Evolutionary conservation across 352 stramenopile genomes (phyloP), one percentile per base, ranked within the genome.

Genomic region (Globisporangium barbulae): DNA sequence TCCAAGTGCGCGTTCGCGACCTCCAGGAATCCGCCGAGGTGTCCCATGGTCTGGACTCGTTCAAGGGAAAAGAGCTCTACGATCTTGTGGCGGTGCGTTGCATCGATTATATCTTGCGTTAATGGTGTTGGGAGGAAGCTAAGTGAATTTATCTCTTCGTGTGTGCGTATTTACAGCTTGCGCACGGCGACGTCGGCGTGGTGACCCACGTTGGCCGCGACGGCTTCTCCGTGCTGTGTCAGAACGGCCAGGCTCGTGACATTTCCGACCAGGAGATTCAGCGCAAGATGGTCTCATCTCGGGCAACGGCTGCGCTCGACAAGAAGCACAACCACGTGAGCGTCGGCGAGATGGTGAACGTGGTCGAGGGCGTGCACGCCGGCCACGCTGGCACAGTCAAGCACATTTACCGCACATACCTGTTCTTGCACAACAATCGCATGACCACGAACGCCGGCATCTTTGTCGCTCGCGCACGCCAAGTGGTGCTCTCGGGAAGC

Each of bases 371-470:
- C 2, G 74, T 83, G 5, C 91, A 93, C 58, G 64, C 78, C 10
- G 88, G 89, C 30, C 84, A 95, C 69, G 93, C 83, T 47, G 89
- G 89, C n/a, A 97, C 88, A 0, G 86, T 97, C 44, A 96, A 96
- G 66, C 89, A 96, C 71, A 96, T 97, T 60, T 94, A 96, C 65
- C 76, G 89, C 22, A 93, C 85, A 5, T 96, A 90, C 42, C 73
- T 97, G 25, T 97, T 96, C 60, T 58, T 97, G 65, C 89, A 97
- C 76, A 96, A 96, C 70, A 96, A 96, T 69, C 88, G 88, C 30
- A 91, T 96, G 64, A 91, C 86, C 48, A 89, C 83, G 22, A 94
- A 96, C 63, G 87, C 89, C 7, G 89, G 89, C 25, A 94, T 97
- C 47, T 96, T 96, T 48, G 85, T 96, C 15, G 85, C 85, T n/a